A percentile compares a stretch with the other conserved stretches of the same genome.
Evolutionary conservation across 306 rosid species (phyloP).

Genomic region (Cicer arietinum): DNA sequence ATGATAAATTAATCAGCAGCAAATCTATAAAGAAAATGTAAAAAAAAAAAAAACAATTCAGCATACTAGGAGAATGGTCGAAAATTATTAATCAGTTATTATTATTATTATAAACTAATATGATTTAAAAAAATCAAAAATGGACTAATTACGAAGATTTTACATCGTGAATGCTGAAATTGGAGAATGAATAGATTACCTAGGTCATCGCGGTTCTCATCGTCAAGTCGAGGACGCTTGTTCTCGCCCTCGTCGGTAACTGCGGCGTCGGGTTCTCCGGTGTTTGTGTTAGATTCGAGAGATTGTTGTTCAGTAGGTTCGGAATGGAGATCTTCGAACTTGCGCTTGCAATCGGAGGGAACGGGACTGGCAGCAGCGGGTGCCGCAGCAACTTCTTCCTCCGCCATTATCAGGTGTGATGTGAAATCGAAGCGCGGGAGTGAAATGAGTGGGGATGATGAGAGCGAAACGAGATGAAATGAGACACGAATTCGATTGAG

Average conservation of each 20-base stretch:
- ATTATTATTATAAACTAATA: neutral
- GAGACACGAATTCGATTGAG: conserved; percentile 26
- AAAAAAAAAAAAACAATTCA: neutral
- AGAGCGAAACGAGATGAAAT: neutral
- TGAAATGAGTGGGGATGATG: neutral
- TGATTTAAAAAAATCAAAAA: neutral
- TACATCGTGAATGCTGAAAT: neutral
- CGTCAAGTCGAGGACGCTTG: conserved; percentile 81
- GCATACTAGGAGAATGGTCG: neutral
- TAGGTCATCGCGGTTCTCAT: conserved; percentile 46
- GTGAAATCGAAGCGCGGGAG: conserved; percentile 23
- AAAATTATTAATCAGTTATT: too few species aligned
- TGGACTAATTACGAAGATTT: neutral
- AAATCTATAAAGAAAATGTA: neutral
- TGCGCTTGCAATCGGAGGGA: conserved; percentile 80
- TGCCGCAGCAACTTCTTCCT: conserved; percentile 61
- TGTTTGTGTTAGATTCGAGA: conserved; percentile 47
- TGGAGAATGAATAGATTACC: conserved; percentile 51
- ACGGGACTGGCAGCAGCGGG: conserved; percentile 56
- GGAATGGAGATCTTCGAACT: conserved; percentile 76
- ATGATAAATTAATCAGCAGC: neutral
- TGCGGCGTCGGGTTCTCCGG: conserved; percentile 25
- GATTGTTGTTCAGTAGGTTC: conserved; percentile 47
- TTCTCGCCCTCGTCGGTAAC: conserved; percentile 57
- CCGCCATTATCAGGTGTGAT: conserved; percentile 72